Evolutionary conservation across 306 rosid genomes (phyloP).

Genomic region (Inga laurina): DNA sequence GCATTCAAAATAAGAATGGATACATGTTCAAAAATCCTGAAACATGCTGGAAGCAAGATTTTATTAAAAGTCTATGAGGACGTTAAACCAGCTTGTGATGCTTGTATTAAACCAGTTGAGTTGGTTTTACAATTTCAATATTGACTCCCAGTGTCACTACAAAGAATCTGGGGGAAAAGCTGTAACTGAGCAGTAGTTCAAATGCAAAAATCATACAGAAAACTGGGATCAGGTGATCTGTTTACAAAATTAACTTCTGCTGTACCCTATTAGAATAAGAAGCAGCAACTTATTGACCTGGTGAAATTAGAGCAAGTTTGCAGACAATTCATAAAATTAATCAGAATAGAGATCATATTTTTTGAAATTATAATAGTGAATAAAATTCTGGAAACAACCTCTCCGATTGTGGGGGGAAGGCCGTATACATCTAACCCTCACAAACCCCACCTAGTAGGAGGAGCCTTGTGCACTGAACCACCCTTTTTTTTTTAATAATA

Average conservation of each 20-base stretch:
- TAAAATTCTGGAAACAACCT: not conserved
- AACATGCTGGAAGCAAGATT: slow-evolving; percentile 15
- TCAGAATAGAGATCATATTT: not conserved
- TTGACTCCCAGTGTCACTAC: slow-evolving; percentile 13
- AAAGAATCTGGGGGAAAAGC: not conserved
- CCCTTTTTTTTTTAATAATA: not conserved
- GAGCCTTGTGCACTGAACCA: no score
- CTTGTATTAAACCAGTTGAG: slow-evolving; percentile 8
- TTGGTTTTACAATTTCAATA: slow-evolving; percentile 13
- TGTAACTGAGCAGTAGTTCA: slow-evolving; percentile 19
- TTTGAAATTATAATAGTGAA: not conserved
- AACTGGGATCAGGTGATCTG: slow-evolving; percentile 20
- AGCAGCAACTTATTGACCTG: slow-evolving; percentile 9
- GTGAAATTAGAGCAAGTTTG: slow-evolving; percentile 14
- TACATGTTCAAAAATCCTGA: slow-evolving; percentile 20
- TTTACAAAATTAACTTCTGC: not conserved
- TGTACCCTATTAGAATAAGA: not conserved
- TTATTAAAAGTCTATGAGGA: slow-evolving; percentile 10
- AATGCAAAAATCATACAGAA: not conserved
- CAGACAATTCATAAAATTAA: slow-evolving; percentile 22
- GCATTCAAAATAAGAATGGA: slow-evolving; percentile 14
- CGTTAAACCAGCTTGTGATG: slow-evolving; percentile 13
- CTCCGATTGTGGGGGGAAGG: no score
- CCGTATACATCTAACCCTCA: no score
- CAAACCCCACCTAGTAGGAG: no score